Base-by-base conservation (phyloP, 2,329 filamentous ascomycete genomes). In the Fulvia fulva region DNA sequence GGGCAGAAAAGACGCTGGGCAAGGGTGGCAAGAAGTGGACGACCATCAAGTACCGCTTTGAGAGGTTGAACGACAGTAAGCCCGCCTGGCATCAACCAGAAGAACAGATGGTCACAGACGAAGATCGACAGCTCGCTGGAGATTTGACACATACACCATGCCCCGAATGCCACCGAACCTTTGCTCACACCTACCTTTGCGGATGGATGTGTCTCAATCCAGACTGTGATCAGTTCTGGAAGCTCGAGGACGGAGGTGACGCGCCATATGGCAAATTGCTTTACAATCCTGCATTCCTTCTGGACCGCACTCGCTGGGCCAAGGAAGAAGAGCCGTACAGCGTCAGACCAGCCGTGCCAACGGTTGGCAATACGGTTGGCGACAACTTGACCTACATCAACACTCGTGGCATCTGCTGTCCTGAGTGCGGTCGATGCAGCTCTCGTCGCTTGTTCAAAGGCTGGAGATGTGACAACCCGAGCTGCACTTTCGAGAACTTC, bases 391-490 rank as follows among this genome's bases (percentile, higher is more conserved):
- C 82, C 11, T 73, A 75, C 2, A 70, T 76, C 8, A 83, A 81
- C 56, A 87, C 83, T 66, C 76, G 77, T 52, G 88, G 88, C 0
- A 82, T 90, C 49, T 82, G 88, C 1, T 92, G 89, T 64, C 84
- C 83, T 0, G 59, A 73, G 1, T 91, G 89, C 62, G 74, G 77
- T 0, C 80, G 83, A 43, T 89, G 87, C 65, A 84, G 79, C 44
- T 78, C 83, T 2, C 79, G 88, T 1, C 75, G 80, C 14, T 71
- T 78, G 23, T 91, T 87, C 86, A 73, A 72, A 5, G 78, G 80
- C 1, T 90, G 86, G 87, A 71, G 75, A 25, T 91, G 87, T 59
- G 75, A 79, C 45, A 82, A 78, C 14, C 61, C 63, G 0, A 65
- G 64, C 1, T 89, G 86, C 64, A 69, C 68, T 1, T 88, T 63